Evolutionary conservation across 2,329 filamentous ascomycete genomes (phyloP).

Genomic region (Mycogone perniciosa): DNA sequence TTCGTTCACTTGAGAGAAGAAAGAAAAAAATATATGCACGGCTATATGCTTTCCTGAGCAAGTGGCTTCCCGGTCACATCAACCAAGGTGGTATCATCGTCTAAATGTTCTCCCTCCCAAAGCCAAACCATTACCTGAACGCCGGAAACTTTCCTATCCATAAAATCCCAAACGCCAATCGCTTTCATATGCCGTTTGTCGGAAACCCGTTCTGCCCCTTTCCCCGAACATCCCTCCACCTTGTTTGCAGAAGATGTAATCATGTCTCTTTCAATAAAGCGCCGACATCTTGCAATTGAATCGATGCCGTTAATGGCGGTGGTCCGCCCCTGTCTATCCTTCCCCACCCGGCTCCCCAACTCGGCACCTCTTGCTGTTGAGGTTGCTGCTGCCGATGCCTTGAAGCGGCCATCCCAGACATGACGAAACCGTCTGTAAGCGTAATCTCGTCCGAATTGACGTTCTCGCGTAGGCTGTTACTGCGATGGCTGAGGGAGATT

Average conservation of each 20-base stretch:
- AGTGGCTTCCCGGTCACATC: not conserved
- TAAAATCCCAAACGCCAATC: not conserved
- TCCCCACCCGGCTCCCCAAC: slow-evolving; percentile 28
- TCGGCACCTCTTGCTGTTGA: slow-evolving; percentile 17
- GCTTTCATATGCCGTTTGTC: not conserved
- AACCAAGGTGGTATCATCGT: not conserved
- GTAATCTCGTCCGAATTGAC: slow-evolving; percentile 10
- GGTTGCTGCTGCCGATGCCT: not conserved
- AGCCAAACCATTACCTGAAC: no score
- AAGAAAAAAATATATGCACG: not conserved
- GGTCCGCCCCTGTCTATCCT: slow-evolving; percentile 24
- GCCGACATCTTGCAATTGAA: slow-evolving; percentile 14
- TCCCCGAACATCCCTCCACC: not conserved
- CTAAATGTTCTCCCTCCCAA: not conserved
- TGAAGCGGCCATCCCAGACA: slow-evolving; percentile 1
- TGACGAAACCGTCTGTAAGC: slow-evolving; percentile 4
- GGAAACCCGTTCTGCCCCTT: not conserved
- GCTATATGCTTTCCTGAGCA: not conserved
- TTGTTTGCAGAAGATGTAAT: not conserved
- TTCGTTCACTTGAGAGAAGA: not conserved
- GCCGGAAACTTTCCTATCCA: no score
- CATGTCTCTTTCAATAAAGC: slow-evolving; percentile 10
- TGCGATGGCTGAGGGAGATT: slow-evolving; percentile 27
- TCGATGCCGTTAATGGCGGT: slow-evolving; percentile 17
- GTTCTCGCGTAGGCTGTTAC: slow-evolving; percentile 18